Conservation (phyloP, 148 eudicot genomes). For the Fagopyrum homotropicum region DNA sequence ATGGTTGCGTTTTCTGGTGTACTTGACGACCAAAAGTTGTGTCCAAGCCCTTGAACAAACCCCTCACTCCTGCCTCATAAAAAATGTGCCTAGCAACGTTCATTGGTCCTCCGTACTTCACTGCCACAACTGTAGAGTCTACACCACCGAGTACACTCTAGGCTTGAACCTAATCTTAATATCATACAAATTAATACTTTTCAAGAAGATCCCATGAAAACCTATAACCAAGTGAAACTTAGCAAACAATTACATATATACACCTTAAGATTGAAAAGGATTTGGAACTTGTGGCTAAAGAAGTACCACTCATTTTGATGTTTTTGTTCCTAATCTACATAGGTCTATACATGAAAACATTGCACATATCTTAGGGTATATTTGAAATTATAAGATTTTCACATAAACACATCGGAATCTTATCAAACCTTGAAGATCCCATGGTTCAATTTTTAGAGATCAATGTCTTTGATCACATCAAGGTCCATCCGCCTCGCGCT, state of each 20-base stretch:
- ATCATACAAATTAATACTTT: background rate
- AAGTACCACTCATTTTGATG: slow-evolving; percentile 85
- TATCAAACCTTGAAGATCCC: slow-evolving; percentile 79
- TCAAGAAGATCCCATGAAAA: background rate
- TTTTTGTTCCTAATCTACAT: slow-evolving; percentile 64
- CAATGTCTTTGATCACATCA: slow-evolving; percentile 72
- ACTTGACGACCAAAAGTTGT: slow-evolving; percentile 93
- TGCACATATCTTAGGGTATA: background rate
- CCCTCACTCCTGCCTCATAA: slow-evolving; percentile 72
- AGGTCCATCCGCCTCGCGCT: slow-evolving; percentile 45
- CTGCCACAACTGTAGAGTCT: slow-evolving; percentile 38
- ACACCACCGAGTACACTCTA: slow-evolving; percentile 67
- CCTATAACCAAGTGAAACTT: too few relatives aligned
- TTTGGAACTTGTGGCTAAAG: slow-evolving; percentile 86
- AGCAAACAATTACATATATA: too few relatives aligned
- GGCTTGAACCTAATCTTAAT: slow-evolving; percentile 63
- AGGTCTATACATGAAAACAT: slow-evolving; percentile 32
- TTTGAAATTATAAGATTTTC: too few relatives aligned
- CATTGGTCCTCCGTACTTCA: slow-evolving; percentile 77
- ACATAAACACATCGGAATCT: too few relatives aligned
- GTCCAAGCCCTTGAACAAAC: slow-evolving; percentile 78
- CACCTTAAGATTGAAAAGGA: too few relatives aligned
- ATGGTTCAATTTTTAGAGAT: slow-evolving; percentile 86
- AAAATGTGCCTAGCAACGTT: slow-evolving; percentile 74
- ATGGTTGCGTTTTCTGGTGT: slow-evolving; percentile 76